These are phyloP conservation scores for Cavenderia fasciculata DNA, from an alignment of 78 protist genomes.

Conservation along the genomic window DNA sequence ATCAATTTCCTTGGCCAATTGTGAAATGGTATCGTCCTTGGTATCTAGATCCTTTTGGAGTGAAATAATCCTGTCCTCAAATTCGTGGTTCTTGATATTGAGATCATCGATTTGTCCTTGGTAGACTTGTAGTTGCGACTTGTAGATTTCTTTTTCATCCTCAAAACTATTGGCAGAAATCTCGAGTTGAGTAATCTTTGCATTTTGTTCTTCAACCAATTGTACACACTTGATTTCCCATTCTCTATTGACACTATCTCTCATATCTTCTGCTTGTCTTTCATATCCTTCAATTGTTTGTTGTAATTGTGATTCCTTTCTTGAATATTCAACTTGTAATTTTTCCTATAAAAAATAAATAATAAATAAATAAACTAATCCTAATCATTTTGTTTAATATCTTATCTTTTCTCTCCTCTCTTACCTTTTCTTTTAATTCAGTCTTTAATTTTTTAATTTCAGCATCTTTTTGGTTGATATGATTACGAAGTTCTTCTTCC, in stretches of 20 bases:
- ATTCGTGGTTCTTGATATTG: slow-evolving; percentile 38
- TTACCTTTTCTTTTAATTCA: slow-evolving; percentile 60
- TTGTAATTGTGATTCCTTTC: slow-evolving; percentile 50
- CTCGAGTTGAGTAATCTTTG: not conserved
- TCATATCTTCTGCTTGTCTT: slow-evolving; percentile 68
- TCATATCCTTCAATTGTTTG: slow-evolving; percentile 43
- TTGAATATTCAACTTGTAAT: not conserved
- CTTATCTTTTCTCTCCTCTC: not conserved
- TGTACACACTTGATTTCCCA: slow-evolving; percentile 52
- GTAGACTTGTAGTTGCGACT: not conserved
- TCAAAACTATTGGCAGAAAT: not conserved
- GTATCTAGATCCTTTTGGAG: not conserved
- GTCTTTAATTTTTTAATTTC: slow-evolving; percentile 46
- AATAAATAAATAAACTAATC: not conserved
- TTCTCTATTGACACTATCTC: slow-evolving; percentile 70
- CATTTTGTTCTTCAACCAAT: slow-evolving; percentile 21
- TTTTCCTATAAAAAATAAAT: slow-evolving; percentile 46
- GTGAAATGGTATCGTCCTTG: slow-evolving; percentile 1
- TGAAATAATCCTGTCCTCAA: slow-evolving; percentile 7
- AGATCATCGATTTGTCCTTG: slow-evolving; percentile 18
- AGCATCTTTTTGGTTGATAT: slow-evolving; percentile 11
- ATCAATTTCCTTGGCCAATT: slow-evolving; percentile 7
- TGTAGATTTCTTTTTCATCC: slow-evolving; percentile 34
- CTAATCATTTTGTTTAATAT: not conserved
- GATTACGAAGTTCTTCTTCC: slow-evolving; percentile 37